Evolutionary conservation across 176 grass and related monocot genomes (phyloP).

Genomic region (Aegilops longissima): DNA sequence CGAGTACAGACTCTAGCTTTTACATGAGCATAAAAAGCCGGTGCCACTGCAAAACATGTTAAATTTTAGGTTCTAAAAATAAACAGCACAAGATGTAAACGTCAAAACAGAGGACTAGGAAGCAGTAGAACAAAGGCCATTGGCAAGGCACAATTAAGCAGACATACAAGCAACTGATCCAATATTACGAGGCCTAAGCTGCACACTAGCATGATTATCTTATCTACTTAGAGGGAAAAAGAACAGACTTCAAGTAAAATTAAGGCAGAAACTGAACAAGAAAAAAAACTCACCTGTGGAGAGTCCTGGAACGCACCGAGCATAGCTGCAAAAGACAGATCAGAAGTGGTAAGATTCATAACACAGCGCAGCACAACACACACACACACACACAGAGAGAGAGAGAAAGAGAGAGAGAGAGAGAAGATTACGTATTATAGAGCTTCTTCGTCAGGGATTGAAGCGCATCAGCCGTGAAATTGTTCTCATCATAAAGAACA

Average conservation of each 20-base stretch:
- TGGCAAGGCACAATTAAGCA: no score
- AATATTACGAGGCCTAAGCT: no score
- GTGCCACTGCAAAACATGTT: no score
- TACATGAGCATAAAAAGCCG: no score
- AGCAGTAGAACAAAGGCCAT: no score
- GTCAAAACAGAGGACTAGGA: no score
- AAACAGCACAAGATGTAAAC: no score
- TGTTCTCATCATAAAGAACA: slow-evolving; percentile 71
- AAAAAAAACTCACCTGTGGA: not conserved
- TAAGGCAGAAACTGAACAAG: slow-evolving; percentile 48
- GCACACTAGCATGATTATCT: no score
- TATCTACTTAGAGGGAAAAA: not conserved
- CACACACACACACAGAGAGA: not conserved
- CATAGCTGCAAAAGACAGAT: slow-evolving; percentile 52
- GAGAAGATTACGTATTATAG: slow-evolving; percentile 53
- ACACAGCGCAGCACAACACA: not conserved
- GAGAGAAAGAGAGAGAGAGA: not conserved
- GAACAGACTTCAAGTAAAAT: slow-evolving; percentile 6
- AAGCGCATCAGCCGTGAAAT: slow-evolving; percentile 60
- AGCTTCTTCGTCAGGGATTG: slow-evolving; percentile 76
- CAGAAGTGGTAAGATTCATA: not conserved
- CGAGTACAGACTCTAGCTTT: no score
- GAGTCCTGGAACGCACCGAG: slow-evolving; percentile 75
- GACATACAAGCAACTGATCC: no score
- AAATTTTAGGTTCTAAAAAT: no score